Conservation (phyloP, 768 basidiomycete species). For the Antrodiella citrinella region DNA sequence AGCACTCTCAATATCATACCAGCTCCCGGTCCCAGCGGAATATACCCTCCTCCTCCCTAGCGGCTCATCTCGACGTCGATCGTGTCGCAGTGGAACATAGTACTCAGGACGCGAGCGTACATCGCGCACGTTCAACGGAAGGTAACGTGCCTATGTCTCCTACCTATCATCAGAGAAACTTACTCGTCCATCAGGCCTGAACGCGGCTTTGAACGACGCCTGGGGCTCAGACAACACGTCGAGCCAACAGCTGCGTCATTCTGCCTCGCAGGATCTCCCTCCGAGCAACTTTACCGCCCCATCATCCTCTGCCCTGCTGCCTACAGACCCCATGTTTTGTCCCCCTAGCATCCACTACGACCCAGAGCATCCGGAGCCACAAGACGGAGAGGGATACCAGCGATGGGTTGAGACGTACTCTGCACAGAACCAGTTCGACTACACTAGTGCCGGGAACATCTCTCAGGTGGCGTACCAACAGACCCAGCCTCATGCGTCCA, state of each 20-base stretch:
- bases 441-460: neutral
- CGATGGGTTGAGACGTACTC: conserved; percentile 7
- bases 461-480: neutral
- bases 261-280: neutral
- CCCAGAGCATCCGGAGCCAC: conserved; percentile 1
- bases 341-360: conserved; percentile 1
- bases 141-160: too few species aligned
- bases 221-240: neutral
- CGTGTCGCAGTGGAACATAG: too few species aligned
- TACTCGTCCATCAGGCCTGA: neutral
- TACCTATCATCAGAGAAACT: too few species aligned
- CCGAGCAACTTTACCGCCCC: neutral
- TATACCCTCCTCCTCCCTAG: neutral
- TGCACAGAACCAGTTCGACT: neutral
- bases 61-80: too few species aligned
- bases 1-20: neutral
- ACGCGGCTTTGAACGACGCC: neutral
- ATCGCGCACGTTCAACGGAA: too few species aligned
- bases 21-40: neutral
- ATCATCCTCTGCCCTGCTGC: neutral
- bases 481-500: neutral
- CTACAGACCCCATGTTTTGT: neutral
- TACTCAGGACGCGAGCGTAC: too few species aligned
- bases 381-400: conserved; percentile 6
- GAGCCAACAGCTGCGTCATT: neutral